Evolutionary conservation across 768 basidiomycete genomes (phyloP), one percentile per base, ranked within the genome.

Genomic region (Agaricus subrufescens): DNA sequence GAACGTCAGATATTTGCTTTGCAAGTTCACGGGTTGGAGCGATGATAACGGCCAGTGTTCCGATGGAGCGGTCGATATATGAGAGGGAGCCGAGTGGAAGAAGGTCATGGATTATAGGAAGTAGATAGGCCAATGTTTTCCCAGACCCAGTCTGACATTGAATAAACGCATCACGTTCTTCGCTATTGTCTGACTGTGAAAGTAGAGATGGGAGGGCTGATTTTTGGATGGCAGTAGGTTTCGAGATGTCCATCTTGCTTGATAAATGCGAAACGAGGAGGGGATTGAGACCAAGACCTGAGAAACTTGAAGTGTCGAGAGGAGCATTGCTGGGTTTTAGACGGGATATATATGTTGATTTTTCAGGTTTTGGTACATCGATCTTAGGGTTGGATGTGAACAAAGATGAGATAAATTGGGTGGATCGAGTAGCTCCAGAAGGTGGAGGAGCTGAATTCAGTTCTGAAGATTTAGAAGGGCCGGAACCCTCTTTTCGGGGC

Each of bases 121-220:
- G 83, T 25, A 98, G 82, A 74, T 91, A 98, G 3, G 94, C 83
- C 25, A 98, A 74, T 0, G 95, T 98, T 73, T 98, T 98, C 66
- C 96, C 96, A 0, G 95, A 98, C 54, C 96, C 96, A 8, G 96
- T 98, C 68, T 98, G 94, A 11, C 94, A 91, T 69, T 97, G 95
- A 54, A 98, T 91, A 69, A 97, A 95, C 12, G 90, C 82, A 69
- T 96, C 94, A 57, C 89, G 77, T 48, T 74, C 73, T 47, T 62
- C 59, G 58, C 70, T 73, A 27, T 70, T 61, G 0, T 76, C 68
- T 7, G 66, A 57, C 7, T 70, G 63, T 39, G 67, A 71, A 26
- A 76, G 67, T 50, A 72, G 72, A 34, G 76, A 66, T 3, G 90
- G 78, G 43, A 98, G 77, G n/a, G 86, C 79, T 7, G 87, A 84